Evolutionary conservation across 2,329 filamentous ascomycete genomes (phyloP), one percentile per base, ranked within the genome.

Genomic region (Trichophyton verrucosum): DNA sequence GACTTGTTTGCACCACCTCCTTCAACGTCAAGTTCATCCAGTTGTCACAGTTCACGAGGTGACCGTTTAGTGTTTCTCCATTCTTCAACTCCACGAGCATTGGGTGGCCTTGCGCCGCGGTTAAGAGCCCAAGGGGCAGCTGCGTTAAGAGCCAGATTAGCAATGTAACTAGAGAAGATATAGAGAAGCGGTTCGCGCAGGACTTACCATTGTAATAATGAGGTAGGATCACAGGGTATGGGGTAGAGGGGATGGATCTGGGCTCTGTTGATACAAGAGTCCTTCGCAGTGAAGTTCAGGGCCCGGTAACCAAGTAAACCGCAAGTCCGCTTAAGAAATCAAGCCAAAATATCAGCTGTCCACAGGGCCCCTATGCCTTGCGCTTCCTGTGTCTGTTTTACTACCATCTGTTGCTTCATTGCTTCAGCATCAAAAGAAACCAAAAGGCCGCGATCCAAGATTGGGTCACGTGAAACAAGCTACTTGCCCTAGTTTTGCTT

Each of bases 21-120:
- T 94, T 95, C 66, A 99, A 78, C 1, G 92, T 97, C 68, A 99
- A 79, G 78, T 99, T 99, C 94, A 99, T 99, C 91, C 94, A 99
- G 57, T 92, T 99, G 75, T 99, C 94, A 84, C 92, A 99, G 75
- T 87, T 90, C 74, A 96, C 88, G 62, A 99, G 81, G 72, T 96
- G 91, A 65, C 94, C 94, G 77, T 97, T 99, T 63, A 99, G 83
- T 0, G 94, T 97, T 77, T 99, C 91, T 77, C 91, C 91, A 71
- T 92, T 95, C 81, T 96, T 96, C 66, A 96, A 87, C 80, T 96
- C 91, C 66, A 96, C 91, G 61, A 96, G 86, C 88, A 96, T 97
- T 3, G 94, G 92, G 74, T 96, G 90, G 81, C 94, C 94, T 80
- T 96, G 91, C 66, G 94, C 91, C 69, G 92, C 92, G 70, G 89